Percentiles rank a stretch among this genome's conserved stretches.
phyloP scores from a whole-genome alignment of 495 filamentous ascomycete species.

The Xylaria sp. region DNA sequence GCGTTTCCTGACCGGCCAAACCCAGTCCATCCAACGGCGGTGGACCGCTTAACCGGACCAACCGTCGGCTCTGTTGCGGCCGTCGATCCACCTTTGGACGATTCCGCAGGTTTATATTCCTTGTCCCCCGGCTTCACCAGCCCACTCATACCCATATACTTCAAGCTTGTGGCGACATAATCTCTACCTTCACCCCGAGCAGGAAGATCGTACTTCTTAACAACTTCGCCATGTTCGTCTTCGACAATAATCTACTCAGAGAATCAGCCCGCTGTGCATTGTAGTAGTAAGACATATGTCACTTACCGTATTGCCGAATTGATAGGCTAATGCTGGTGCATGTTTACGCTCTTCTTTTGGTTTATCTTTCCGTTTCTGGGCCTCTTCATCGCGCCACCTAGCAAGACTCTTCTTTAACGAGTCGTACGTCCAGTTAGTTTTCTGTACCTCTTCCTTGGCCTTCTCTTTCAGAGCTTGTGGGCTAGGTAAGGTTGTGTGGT shows the following conservation, averaged over 20 bases:
- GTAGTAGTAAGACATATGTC: background rate
- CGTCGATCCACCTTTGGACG: constrained; percentile 34
- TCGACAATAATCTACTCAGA: constrained; percentile 83
- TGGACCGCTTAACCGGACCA: constrained; percentile 26
- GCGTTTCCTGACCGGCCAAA: constrained; percentile 52
- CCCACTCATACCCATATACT: constrained; percentile 56
- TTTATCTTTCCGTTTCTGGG: constrained; percentile 65
- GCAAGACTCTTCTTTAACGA: constrained; percentile 56
- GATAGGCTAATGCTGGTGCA: constrained; percentile 84
- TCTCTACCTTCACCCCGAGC: constrained; percentile 44
- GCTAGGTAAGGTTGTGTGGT: constrained; percentile 31
- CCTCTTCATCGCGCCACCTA: constrained; percentile 63
- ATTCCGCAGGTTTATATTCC: constrained; percentile 27
- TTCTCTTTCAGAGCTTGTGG: constrained; percentile 31
- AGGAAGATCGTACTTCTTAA: constrained; percentile 94
- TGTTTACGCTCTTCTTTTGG: constrained; percentile 53
- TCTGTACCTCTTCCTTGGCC: constrained; percentile 43
- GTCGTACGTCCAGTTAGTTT: constrained; percentile 52
- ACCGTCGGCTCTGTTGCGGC: constrained; percentile 31
- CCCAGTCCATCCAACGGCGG: constrained; percentile 59
- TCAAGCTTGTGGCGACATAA: constrained; percentile 52
- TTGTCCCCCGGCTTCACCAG: constrained; percentile 50
- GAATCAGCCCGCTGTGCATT: constrained; percentile 20
- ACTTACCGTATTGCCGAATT: constrained; percentile 84
- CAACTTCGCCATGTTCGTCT: constrained; percentile 95